These are phyloP conservation scores for Fomitopsis palustris DNA, from an alignment of 1,284 basidiomycete species.

Conservation along the genomic window DNA sequence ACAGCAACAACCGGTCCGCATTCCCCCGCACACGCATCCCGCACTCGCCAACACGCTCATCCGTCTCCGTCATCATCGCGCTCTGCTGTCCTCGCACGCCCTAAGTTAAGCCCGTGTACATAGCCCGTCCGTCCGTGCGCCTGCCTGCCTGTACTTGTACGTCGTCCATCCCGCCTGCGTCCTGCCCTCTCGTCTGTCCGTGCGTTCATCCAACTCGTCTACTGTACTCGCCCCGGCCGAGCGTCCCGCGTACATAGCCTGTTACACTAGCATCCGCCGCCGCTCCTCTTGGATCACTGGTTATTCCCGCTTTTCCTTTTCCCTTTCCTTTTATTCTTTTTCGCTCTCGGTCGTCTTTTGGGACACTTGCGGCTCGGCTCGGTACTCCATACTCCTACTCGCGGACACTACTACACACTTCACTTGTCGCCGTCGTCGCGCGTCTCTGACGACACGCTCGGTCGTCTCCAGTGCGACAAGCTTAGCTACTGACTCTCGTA, in stretches of 20 bases:
- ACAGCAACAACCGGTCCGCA: too few species aligned
- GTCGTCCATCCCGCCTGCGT: neutral
- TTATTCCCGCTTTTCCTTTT: too few species aligned
- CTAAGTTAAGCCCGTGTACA: neutral
- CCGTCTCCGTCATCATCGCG: neutral
- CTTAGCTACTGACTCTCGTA: neutral
- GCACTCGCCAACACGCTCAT: neutral
- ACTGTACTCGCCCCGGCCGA: neutral
- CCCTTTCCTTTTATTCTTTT: too few species aligned
- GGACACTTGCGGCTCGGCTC: constrained; percentile 1
- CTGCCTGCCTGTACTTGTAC: neutral
- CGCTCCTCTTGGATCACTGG: neutral
- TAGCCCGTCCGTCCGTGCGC: neutral
- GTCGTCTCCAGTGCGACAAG: too few species aligned
- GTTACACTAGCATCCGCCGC: neutral
- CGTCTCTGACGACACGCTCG: too few species aligned
- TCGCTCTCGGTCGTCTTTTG: neutral
- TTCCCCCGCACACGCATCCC: too few species aligned
- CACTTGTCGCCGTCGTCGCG: too few species aligned
- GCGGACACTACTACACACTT: neutral
- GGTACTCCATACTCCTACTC: too few species aligned
- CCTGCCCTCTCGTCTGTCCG: too few species aligned
- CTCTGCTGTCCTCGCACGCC: neutral
- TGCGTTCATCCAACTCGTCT: neutral
- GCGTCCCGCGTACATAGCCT: neutral